Conservation (phyloP, 108 stramenopile genomes). For the Cylindrotheca closterium region DNA sequence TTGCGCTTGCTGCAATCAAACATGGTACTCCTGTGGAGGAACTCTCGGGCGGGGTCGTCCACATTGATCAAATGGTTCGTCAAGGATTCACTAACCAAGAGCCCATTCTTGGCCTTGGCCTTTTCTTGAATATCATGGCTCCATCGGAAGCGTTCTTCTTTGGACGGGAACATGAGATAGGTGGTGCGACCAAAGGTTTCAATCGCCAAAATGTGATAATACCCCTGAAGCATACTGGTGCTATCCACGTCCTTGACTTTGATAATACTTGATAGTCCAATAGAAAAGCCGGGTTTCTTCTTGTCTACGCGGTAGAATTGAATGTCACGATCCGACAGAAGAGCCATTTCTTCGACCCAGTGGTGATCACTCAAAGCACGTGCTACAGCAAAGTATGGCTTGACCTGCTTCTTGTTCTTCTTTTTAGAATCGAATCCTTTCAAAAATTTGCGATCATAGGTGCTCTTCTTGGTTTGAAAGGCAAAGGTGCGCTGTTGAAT, state of each 20-base stretch:
- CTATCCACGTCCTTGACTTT: conserved; percentile 21
- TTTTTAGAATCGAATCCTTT: background rate
- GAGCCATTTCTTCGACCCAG: conserved; percentile 64
- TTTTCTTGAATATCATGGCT: background rate
- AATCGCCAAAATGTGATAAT: conserved; percentile 42
- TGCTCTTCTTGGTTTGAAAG: background rate
- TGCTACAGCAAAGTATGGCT: conserved; percentile 27
- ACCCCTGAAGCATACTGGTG: conserved; percentile 26
- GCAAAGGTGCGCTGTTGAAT: background rate
- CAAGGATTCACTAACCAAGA: conserved; percentile 2
- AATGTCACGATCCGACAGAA: conserved; percentile 25
- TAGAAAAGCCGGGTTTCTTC: conserved; percentile 33
- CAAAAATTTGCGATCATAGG: background rate
- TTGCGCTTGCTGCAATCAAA: conserved; percentile 62
- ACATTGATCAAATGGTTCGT: conserved; percentile 21
- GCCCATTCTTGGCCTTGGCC: background rate
- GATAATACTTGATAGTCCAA: conserved; percentile 33
- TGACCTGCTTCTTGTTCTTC: background rate
- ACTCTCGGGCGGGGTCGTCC: conserved; percentile 56
- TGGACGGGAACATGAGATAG: conserved; percentile 53
- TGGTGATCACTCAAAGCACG: conserved; percentile 65
- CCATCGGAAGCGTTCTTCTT: conserved; percentile 34
- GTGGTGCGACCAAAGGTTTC: conserved; percentile 54
- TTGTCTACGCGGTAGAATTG: conserved; percentile 52
- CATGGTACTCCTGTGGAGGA: conserved; percentile 59